These are phyloP conservation scores for Globisporangium middletonii DNA, from an alignment of 352 stramenopile genomes.

Conservation along the genomic window DNA sequence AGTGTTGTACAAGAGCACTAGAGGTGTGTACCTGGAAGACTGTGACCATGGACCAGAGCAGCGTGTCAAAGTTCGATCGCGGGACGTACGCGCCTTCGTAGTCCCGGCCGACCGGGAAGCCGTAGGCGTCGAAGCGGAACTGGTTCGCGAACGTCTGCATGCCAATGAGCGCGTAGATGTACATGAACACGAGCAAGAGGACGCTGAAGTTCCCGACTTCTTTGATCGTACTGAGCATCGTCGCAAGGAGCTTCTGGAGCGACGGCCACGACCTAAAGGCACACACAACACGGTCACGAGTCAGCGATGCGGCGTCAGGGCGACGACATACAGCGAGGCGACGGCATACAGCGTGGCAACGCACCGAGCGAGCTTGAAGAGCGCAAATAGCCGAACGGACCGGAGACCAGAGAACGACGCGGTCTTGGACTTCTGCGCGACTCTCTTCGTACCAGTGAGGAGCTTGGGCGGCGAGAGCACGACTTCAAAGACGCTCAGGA, in stretches of 20 bases:
- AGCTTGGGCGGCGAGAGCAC: conserved; percentile 38
- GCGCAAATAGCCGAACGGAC: conserved; percentile 78
- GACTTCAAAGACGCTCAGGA: conserved; percentile 33
- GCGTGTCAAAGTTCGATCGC: conserved; percentile 60
- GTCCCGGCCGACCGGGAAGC: conserved; percentile 29
- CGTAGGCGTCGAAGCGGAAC: conserved; percentile 84
- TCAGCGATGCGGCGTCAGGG: not conserved
- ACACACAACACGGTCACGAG: conserved; percentile 13
- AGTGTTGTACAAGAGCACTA: not conserved
- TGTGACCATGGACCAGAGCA: conserved; percentile 63
- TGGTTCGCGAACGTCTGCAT: conserved; percentile 92
- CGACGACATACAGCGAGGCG: not conserved
- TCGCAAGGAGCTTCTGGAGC: conserved; percentile 88
- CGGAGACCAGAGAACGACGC: conserved; percentile 72
- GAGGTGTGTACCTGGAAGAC: conserved; percentile 47
- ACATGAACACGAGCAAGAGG: conserved; percentile 91
- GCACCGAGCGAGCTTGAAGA: conserved; percentile 88
- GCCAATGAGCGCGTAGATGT: conserved; percentile 90
- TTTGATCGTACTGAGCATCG: conserved; percentile 82
- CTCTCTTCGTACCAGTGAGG: conserved; percentile 10
- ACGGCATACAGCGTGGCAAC: not conserved
- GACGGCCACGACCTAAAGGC: conserved; percentile 78
- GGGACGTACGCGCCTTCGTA: conserved; percentile 30
- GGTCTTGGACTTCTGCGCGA: conserved; percentile 15
- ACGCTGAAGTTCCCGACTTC: conserved; percentile 91